phyloP scores from a whole-genome alignment of 345 rosid species.

The Lagerstroemia speciosa region DNA sequence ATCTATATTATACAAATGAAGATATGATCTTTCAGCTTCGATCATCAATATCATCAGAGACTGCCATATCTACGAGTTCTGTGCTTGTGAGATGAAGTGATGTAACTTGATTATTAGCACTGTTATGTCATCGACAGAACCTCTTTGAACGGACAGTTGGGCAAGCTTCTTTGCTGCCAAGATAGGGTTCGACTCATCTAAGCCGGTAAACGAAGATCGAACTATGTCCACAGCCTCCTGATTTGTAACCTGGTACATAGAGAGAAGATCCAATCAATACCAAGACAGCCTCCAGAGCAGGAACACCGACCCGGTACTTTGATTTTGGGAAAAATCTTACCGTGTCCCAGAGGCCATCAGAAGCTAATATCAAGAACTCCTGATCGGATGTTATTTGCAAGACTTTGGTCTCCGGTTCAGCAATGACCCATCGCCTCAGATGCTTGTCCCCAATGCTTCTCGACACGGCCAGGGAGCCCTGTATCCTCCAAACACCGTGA shows the following conservation, averaged over 20 bases:
- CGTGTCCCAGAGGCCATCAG: slow-evolving; percentile 91
- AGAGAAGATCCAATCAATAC: slow-evolving; percentile 5
- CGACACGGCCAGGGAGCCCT: slow-evolving; percentile 73
- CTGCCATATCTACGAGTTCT: background rate
- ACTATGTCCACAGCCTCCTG: slow-evolving; percentile 79
- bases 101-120: slow-evolving; percentile 51
- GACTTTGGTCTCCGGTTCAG: slow-evolving; percentile 66
- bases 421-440: slow-evolving; percentile 66
- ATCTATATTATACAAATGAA: background rate
- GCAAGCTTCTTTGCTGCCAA: slow-evolving; percentile 59
- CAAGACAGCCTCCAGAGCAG: too few relatives aligned
- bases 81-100: slow-evolving; percentile 11
- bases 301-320: background rate
- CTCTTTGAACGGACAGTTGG: slow-evolving; percentile 46
- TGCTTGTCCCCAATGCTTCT: slow-evolving; percentile 73
- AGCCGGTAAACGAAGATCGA: slow-evolving; percentile 38
- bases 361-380: slow-evolving; percentile 83
- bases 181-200: slow-evolving; percentile 24
- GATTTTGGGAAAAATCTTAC: slow-evolving; percentile 15
- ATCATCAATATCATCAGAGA: background rate
- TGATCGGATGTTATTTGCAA: slow-evolving; percentile 36
- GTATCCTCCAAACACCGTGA: slow-evolving; percentile 73
- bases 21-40: background rate
- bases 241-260: slow-evolving; percentile 41
- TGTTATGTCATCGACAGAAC: slow-evolving; percentile 71